Conservation (phyloP, 2,329 filamentous ascomycete species). For the Xylariaceae sp. region DNA sequence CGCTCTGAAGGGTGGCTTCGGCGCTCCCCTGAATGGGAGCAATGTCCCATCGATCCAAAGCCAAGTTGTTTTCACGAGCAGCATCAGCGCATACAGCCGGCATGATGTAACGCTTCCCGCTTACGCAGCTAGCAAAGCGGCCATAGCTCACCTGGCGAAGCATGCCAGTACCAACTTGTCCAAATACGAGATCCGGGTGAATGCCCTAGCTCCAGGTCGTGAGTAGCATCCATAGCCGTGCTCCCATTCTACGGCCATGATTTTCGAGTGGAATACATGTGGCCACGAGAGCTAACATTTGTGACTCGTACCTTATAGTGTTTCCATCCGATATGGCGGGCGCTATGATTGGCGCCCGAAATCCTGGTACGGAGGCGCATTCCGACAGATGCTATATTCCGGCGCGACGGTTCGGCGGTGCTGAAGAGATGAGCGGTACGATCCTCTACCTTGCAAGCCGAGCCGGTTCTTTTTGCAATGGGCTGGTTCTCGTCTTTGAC, state of each 20-base stretch:
- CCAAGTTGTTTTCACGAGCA: constrained; percentile 29
- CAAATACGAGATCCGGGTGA: constrained; percentile 26
- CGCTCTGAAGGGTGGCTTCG: constrained; percentile 25
- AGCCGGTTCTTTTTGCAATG: constrained; percentile 30
- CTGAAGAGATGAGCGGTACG: constrained; percentile 30
- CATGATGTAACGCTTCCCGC: constrained; percentile 15
- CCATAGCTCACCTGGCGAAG: constrained; percentile 29
- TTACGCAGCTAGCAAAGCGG: constrained; percentile 27
- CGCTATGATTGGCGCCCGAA: constrained; percentile 18
- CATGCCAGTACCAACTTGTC: constrained; percentile 27
- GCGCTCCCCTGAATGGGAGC: constrained; percentile 14
- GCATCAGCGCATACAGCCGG: constrained; percentile 25
- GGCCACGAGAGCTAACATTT: neutral
- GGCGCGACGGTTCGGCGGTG: constrained; percentile 26
- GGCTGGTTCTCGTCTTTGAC: constrained; percentile 27
- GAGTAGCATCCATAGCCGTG: constrained; percentile 10
- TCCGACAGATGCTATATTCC: constrained; percentile 25
- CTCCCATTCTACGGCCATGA: neutral
- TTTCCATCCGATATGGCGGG: constrained; percentile 27
- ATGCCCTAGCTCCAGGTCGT: constrained; percentile 31
- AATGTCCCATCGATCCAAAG: constrained; percentile 29
- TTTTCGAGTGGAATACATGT: neutral
- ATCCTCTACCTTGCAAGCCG: constrained; percentile 30
- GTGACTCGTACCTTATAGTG: constrained; percentile 15
- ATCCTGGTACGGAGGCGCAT: constrained; percentile 23